Evolutionary conservation across 768 basidiomycete genomes (phyloP).

Genomic region (Hygrophorus pudorinus): DNA sequence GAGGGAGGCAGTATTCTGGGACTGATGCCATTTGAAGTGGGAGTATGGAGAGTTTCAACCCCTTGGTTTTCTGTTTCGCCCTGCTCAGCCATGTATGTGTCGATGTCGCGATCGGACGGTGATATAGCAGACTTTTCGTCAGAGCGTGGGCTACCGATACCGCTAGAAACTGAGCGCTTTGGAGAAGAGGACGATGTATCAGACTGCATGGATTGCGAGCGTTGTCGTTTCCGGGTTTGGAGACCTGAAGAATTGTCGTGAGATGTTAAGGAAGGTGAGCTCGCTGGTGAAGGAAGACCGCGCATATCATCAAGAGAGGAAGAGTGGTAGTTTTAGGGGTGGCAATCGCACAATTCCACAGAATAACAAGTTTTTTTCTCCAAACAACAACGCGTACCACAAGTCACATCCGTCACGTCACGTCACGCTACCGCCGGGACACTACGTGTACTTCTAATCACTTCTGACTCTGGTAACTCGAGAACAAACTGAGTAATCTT

Average conservation of each 20-base stretch:
- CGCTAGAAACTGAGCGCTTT: conserved; percentile 64
- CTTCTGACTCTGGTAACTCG: no score
- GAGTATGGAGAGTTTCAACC: conserved; percentile 17
- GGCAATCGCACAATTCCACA: no score
- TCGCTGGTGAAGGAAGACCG: conserved; percentile 34
- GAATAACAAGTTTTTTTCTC: conserved; percentile 36
- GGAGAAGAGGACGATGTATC: conserved; percentile 60
- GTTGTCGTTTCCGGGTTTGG: conserved; percentile 54
- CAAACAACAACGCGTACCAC: no score
- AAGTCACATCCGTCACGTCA: no score
- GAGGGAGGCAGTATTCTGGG: conserved; percentile 21
- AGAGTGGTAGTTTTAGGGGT: no score
- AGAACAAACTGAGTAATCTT: conserved; percentile 4
- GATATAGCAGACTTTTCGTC: conserved; percentile 35
- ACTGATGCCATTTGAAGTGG: conserved; percentile 14
- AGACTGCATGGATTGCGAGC: conserved; percentile 69
- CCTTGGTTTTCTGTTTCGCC: conserved; percentile 30
- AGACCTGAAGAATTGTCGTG: conserved; percentile 24
- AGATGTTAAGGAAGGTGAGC: conserved; percentile 32
- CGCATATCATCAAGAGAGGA: conserved; percentile 24
- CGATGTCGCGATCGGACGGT: conserved; percentile 46
- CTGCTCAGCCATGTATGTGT: conserved; percentile 57
- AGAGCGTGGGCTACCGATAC: conserved; percentile 25
- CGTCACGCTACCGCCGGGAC: no score
- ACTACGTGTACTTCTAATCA: no score